Base-by-base conservation (phyloP, 768 basidiomycete genomes). In the Cystofilobasidium capitatum region DNA sequence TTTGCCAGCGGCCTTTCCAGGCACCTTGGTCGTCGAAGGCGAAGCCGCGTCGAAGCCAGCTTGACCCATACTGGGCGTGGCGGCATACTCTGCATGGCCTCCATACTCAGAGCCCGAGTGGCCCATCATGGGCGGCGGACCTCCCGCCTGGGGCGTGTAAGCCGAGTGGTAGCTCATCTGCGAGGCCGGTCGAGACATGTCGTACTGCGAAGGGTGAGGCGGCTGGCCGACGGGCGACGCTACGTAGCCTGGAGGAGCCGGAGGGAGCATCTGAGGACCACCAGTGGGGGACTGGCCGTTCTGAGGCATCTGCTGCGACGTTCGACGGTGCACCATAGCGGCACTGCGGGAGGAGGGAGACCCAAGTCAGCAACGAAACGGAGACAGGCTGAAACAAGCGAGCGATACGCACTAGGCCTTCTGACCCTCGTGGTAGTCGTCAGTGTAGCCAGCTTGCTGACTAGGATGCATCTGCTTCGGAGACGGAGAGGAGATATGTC, bases 141-240 rank as follows among this genome's bases (percentile, higher is more conserved):
- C 51, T 10, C 51, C 51, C 17, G 51, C 31, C 16, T 55, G 51
- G 6, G 51, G 51, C 8, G 51, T 55, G 51, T 55, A 55, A 31
- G 51, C 2, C 51, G 51, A 55, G 51, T 55, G 51, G 29, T 55
- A 55, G 51, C 51, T 55, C 51, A 55, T 55, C 51, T 55, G 51
- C 29, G 51, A 55, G 14, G 29, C 29, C 51, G 51, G 51, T 2
- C 51, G 51, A 6, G 51, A 55, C 13, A 29, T 33, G 51, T 55
- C 51, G 31, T 31, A 55, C 29, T 55, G 51, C 29, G 51, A 55
- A 5, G 51, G 51, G 51, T 55, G 51, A n/a, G n/a, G n/a, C 26
- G 2, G 51, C 29, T 33, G 29, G 51, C 31, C 51, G 20, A 33
- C 51, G 6, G 51, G 51, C 51, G 51, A 55, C 31, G 12, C 29